Base-by-base conservation (phyloP, 768 basidiomycete species). In the Phallus indusiatus region DNA sequence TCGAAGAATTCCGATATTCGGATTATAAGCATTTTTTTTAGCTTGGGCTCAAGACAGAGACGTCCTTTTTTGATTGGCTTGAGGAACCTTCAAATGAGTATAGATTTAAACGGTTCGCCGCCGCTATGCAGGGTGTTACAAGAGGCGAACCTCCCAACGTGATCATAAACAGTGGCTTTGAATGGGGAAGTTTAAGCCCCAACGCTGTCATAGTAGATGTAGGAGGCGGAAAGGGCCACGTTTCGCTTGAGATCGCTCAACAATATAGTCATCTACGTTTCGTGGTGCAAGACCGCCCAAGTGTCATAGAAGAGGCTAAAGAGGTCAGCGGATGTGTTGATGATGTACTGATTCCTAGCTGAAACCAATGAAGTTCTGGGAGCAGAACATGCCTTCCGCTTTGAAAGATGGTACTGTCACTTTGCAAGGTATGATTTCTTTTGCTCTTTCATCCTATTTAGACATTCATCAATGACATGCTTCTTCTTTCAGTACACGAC, bases 51-150 rank as follows among this genome's bases (percentile, higher is more conserved):
- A 73, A 74, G 0, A 80, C 72, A 37, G 67, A 65, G 0, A 60
- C 60, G 17, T 61, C 78, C 1, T 88, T 79, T 65, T 90, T 90
- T 63, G 81, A 79, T 18, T 90, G 88, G 88, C 73, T 90, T 6
- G 88, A 90, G 68, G 80, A 80, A 18, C 76, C 73, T 10, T 67
- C 64, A 51, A 74, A 72, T 54, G 52, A 62, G 34, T 54, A 22
- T 4, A 48, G 64, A 12, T 60, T 66, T 12, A 59, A 61, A 1
- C 68, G 73, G 1, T 75, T 75, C 53, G 65, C 62, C 1, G 61
- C 67, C 4, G 74, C 67, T 9, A 75, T 76, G 69, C 47, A 61
- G n/a, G 67, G 63, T 12, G 51, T 61, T 53, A 59, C 63, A 56
- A 64, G 55, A 33, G 59, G 60, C 50, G 47, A 55, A 12, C 62